Base-by-base conservation (phyloP, 768 basidiomycete genomes). In the Thelephora ganbajun region DNA sequence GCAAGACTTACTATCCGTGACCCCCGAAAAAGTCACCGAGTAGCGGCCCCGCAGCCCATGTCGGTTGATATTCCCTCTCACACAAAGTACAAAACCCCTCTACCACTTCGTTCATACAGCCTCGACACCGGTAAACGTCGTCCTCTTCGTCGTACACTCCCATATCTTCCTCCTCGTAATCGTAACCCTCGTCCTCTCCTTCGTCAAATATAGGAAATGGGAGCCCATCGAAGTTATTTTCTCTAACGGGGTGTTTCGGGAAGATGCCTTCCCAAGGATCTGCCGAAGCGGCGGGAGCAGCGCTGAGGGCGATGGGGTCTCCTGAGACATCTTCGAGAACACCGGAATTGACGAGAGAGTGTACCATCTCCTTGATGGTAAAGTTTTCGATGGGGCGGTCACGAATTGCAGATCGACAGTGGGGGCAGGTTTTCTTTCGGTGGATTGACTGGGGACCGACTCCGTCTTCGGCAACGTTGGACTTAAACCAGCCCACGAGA, bases 91-190 rank as follows among this genome's bases (percentile, higher is more conserved):
- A 90, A 18, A 69, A 58, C 1, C 81, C 82, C 50, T 69, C 76
- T 73, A 72, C 77, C 51, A 90, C 82, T 63, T 90, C 87, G 56
- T 88, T 77, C 69, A 79, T 72, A 53, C 85, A 89, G 37, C 79
- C 78, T 13, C 77, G 56, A 58, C 87, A 90, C 14, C 86, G 72
- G 56, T 77, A 80, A n/a, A 89, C 69, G 1, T 79, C 81, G 11
- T 79, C 83, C 50, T 88, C 86, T 53, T 86, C 83, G 7, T 66
- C 68, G 56, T 89, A 72, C 67, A 82, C 74, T 0, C 84, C 83
- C 54, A 79, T 63, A 22, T 70, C 65, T 36, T 69, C 70, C 47
- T 55, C 63, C 54, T 57, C 56, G 54, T 56, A 47, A 54, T 45
- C 56, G 36, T 48, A 51, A 46, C 49, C 57, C 43, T 53, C 56